Base-by-base conservation (phyloP, 108 stramenopile genomes). In the Aurantiochytrium sp. region DNA sequence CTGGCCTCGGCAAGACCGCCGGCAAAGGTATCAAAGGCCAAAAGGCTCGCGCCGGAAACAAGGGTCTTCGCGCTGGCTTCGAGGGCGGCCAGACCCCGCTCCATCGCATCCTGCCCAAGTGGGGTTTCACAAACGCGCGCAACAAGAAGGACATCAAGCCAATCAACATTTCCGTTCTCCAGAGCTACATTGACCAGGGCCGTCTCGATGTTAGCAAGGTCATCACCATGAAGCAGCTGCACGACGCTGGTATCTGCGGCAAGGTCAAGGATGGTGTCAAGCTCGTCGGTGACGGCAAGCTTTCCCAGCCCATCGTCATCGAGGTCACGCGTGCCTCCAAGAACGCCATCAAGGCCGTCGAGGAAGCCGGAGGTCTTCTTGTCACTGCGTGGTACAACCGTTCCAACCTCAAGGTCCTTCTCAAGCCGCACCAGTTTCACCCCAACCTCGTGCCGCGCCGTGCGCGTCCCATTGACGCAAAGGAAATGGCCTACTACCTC, bases 51-150 rank as follows among this genome's bases (percentile, higher is more conserved):
- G 72, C 93, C 19, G 97, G 98, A 23, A 94, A 95, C 57, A 58
- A 47, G 14, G 89, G 88, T 72, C 87, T 93, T 10, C 89, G 72
- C 6, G 60, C 28, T 1, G 96, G 96, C n/a, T 99, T 99, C 90
- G 99, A 99, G 92, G 99, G 99, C 72, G 99, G 99, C 3, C 99
- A 99, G 91, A 99, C 99, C 45, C 97, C 97, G 60, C 92, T 99
- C 47, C 96, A 96, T 94, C 96, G 97, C 87, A 92, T 95, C 16
- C 55, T 98, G 43, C 99, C 99, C 87, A 99, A 99, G 93, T 95
- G 96, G 4, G 99, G 98, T 44, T 98, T 99, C 93, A 98, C 95
- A 72, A 98, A 98, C 90, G 92, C 93, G 73, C 92, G 92, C 21
- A 94, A 95, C 90, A 95, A 94, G 72, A 87, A 93, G 43, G 92